These are phyloP conservation scores for Fomitopsis pulvina DNA, from an alignment of 768 basidiomycete genomes.

Conservation along the genomic window DNA sequence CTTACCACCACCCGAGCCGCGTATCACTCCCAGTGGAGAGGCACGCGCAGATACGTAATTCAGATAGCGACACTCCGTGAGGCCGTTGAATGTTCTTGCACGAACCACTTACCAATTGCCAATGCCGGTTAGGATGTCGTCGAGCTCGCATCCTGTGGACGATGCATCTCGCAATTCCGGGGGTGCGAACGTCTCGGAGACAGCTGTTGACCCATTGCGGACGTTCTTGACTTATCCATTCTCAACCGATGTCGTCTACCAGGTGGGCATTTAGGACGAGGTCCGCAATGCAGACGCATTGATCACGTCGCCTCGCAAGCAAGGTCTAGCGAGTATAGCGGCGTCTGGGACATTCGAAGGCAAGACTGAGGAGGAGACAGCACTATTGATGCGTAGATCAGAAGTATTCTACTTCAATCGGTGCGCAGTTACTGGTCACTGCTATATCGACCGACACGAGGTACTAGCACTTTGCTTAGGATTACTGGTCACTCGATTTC, in stretches of 20 bases:
- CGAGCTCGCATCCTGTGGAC: no score
- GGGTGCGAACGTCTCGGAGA: background rate
- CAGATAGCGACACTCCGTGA: no score
- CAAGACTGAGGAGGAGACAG: slow-evolving; percentile 32
- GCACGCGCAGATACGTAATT: no score
- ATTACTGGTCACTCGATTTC: slow-evolving; percentile 22
- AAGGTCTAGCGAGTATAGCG: slow-evolving; percentile 57
- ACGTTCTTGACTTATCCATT: slow-evolving; percentile 45
- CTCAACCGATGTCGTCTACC: slow-evolving; percentile 47
- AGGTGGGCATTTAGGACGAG: slow-evolving; percentile 33
- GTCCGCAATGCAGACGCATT: background rate
- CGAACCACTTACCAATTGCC: no score
- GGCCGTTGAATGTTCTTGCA: no score
- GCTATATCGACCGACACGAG: background rate
- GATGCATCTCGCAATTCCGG: background rate
- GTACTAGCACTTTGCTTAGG: slow-evolving; percentile 14
- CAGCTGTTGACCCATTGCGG: slow-evolving; percentile 9
- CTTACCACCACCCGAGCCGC: no score
- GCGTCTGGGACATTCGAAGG: slow-evolving; percentile 32
- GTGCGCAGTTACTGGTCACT: slow-evolving; percentile 29
- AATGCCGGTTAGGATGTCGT: no score
- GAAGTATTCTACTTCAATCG: slow-evolving; percentile 71
- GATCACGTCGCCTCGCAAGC: slow-evolving; percentile 32
- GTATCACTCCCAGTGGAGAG: no score
- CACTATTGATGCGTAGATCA: slow-evolving; percentile 45